Percentiles rank a stretch among this genome's conserved stretches.
phyloP scores from a whole-genome alignment of 345 rosid species.

The Populus pruinosa region DNA sequence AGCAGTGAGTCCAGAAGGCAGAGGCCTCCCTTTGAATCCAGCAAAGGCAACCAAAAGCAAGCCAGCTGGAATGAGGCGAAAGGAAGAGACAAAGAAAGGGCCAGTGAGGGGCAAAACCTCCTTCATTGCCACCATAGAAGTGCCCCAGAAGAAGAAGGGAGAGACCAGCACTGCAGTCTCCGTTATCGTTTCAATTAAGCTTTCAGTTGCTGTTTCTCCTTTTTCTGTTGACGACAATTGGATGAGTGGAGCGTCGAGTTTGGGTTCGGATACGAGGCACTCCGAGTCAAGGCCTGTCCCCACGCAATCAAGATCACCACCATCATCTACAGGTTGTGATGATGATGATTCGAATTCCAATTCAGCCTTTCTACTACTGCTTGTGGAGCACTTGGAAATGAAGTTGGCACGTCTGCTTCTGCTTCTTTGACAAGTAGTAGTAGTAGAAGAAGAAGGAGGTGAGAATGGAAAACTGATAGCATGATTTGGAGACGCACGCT shows the following conservation, averaged over 20 bases:
- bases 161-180: conserved; percentile 53
- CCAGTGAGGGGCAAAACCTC: conserved; percentile 81
- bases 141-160: conserved; percentile 97
- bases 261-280: conserved; percentile 26
- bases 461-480: background rate
- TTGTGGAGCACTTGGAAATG: conserved; percentile 16
- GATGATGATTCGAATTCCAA: conserved; percentile 5
- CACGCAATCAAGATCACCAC: background rate
- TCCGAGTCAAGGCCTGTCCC: conserved; percentile 59
- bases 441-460: too few relatives aligned
- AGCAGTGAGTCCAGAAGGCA: conserved; percentile 69
- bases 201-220: background rate
- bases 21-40: conserved; percentile 48
- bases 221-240: background rate
- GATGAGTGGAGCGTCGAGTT: too few relatives aligned
- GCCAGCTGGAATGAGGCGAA: conserved; percentile 88
- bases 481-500: too few relatives aligned
- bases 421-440: background rate
- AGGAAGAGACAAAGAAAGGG: conserved; percentile 80
- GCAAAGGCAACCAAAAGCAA: conserved; percentile 68
- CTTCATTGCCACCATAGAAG: conserved; percentile 99
- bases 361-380: conserved; percentile 6
- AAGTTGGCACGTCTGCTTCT: background rate
- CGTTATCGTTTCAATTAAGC: conserved; percentile 3
- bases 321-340: too few relatives aligned